Evolutionary conservation across 2,329 filamentous ascomycete species (phyloP).

Genomic region (Tolypocladium sp.): DNA sequence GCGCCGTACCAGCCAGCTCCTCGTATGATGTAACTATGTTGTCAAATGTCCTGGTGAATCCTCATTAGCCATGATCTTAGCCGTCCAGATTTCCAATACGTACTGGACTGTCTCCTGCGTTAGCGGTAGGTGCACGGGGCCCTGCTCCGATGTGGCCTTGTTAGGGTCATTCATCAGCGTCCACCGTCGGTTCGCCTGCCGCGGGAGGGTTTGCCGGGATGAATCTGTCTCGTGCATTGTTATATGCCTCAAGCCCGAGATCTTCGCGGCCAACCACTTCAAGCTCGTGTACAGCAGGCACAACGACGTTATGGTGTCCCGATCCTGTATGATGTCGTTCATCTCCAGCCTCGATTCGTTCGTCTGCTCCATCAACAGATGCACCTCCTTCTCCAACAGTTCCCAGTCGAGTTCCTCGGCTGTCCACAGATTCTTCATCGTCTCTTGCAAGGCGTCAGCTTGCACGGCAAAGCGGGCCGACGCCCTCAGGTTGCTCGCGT

Average conservation of each 20-base stretch:
- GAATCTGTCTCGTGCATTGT: slow-evolving; percentile 64
- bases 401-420: slow-evolving; percentile 37
- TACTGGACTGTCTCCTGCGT: slow-evolving; percentile 76
- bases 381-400: slow-evolving; percentile 55
- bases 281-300: slow-evolving; percentile 93
- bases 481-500: slow-evolving; percentile 49
- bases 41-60: slow-evolving; percentile 61
- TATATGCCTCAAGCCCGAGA: slow-evolving; percentile 73
- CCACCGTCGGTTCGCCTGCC: slow-evolving; percentile 66
- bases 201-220: slow-evolving; percentile 42
- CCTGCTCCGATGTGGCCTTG: slow-evolving; percentile 50
- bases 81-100: slow-evolving; percentile 20
- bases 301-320: slow-evolving; percentile 74
- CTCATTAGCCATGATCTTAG: slow-evolving; percentile 11
- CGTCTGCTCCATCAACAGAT: slow-evolving; percentile 45
- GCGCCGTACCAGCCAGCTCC: slow-evolving; percentile 66
- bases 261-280: slow-evolving; percentile 89
- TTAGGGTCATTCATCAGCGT: slow-evolving; percentile 62
- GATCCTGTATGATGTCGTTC: slow-evolving; percentile 81
- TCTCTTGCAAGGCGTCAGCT: slow-evolving; percentile 62
- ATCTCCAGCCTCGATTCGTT: slow-evolving; percentile 57
- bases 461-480: slow-evolving; percentile 66
- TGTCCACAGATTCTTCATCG: slow-evolving; percentile 58
- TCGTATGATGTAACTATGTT: slow-evolving; percentile 76
- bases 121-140: slow-evolving; percentile 74